phyloP scores from a whole-genome alignment of 106 monocot species.

The Dendrobium officinale region DNA sequence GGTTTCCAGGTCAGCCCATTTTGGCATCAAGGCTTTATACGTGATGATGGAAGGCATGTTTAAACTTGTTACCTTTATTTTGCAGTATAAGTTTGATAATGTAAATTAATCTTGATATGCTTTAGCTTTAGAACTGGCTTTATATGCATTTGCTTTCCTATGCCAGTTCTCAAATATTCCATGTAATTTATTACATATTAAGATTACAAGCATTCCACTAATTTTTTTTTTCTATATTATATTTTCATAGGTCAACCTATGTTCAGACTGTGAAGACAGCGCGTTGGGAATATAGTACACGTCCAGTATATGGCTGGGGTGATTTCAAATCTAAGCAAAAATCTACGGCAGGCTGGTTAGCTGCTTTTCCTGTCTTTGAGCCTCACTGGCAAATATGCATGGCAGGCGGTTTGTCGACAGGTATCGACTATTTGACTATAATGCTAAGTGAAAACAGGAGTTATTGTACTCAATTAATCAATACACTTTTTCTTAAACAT shows the following conservation, averaged over 20 bases:
- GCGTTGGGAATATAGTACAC: conserved; percentile 87
- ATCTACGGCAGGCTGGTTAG: conserved; percentile 94
- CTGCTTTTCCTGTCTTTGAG: conserved; percentile 95
- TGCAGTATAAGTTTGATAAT: not conserved
- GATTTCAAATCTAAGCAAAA: conserved; percentile 74
- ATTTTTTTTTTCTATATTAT: not conserved
- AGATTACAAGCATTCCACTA: not conserved
- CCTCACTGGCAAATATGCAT: conserved; percentile 99
- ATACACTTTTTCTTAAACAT: not conserved
- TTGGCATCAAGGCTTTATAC: conserved; percentile 91
- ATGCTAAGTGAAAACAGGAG: not conserved
- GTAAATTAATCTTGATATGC: not conserved
- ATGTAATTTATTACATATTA: not conserved
- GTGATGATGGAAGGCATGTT: conserved; percentile 86
- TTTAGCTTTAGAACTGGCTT: not conserved
- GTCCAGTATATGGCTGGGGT: conserved; percentile 98
- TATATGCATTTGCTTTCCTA: not conserved
- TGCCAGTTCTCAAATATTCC: not conserved
- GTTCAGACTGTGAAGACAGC: conserved; percentile 82
- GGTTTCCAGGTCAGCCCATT: conserved; percentile 95
- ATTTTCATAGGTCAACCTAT: conserved; percentile 60
- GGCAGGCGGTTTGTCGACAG: conserved; percentile 91
- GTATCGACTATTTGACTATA: conserved; percentile 19
- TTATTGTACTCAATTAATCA: not conserved
- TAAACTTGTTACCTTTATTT: not conserved